Evolutionary conservation across 139 green algal genomes (phyloP).

Genomic region (Tetraselmis striata): DNA sequence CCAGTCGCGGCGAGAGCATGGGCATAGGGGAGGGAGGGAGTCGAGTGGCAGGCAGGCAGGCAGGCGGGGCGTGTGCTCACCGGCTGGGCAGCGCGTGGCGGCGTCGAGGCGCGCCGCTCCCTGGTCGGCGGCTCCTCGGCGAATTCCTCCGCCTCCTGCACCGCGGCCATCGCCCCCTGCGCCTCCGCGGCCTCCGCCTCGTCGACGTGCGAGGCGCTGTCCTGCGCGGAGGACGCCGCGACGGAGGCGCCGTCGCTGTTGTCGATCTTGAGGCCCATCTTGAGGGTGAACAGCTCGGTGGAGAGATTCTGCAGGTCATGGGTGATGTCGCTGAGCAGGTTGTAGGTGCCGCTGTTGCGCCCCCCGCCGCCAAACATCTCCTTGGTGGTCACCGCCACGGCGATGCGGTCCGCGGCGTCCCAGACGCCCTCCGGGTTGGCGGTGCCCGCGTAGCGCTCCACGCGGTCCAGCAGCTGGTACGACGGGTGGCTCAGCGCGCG

Average conservation of each 20-base stretch:
- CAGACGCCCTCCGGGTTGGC: not conserved
- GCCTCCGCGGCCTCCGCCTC: too few species aligned
- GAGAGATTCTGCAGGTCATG: not conserved
- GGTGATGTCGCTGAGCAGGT: not conserved
- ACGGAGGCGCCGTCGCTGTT: not conserved
- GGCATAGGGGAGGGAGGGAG: too few species aligned
- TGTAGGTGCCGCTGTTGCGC: not conserved
- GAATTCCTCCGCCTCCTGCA: too few species aligned
- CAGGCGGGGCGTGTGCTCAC: too few species aligned
- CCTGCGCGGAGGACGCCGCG: not conserved
- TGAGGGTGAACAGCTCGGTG: not conserved
- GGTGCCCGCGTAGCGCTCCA: not conserved
- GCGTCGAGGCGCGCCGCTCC: too few species aligned
- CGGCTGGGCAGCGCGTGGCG: too few species aligned
- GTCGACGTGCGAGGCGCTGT: not conserved
- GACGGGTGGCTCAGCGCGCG: not conserved
- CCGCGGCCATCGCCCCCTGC: too few species aligned
- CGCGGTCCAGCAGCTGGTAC: not conserved
- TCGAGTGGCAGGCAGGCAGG: too few species aligned
- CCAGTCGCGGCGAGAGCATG: too few species aligned
- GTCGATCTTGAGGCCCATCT: not conserved
- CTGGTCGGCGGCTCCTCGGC: too few species aligned
- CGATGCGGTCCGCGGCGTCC: not conserved
- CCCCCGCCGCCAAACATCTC: not conserved
- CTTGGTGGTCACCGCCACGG: not conserved